Evolutionary conservation across 352 stramenopile genomes (phyloP).

Genomic region (Pythium chondricola): DNA sequence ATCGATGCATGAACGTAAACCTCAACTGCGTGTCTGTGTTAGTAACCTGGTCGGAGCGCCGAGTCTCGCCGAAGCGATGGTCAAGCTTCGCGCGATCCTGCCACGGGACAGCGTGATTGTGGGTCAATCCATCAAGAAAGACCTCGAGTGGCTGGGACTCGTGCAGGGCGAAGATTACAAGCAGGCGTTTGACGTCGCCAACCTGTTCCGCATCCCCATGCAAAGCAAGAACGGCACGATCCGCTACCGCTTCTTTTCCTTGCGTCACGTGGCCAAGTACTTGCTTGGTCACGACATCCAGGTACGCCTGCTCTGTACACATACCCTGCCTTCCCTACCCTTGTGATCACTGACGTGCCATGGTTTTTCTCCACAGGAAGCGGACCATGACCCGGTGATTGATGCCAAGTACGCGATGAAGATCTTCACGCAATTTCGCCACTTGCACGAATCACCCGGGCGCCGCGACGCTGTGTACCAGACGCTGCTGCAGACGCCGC

Average conservation of each 20-base stretch:
- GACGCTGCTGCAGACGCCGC: constrained; percentile 74
- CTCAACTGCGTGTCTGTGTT: too few relatives aligned
- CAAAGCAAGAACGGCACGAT: constrained; percentile 65
- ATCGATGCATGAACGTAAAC: too few relatives aligned
- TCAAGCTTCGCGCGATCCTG: constrained; percentile 68
- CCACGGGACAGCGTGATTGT: constrained; percentile 85
- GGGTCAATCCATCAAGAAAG: constrained; percentile 91
- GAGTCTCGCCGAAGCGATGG: constrained; percentile 64
- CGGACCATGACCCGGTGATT: constrained; percentile 80
- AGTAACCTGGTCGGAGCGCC: constrained; percentile 64
- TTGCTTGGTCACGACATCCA: constrained; percentile 77
- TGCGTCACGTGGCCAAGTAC: constrained; percentile 81
- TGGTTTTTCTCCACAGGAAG: too few relatives aligned
- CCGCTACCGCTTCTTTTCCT: constrained; percentile 79
- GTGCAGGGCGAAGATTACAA: constrained; percentile 82
- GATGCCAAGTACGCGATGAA: constrained; percentile 87
- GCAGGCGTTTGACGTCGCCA: constrained; percentile 76
- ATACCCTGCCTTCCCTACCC: background rate
- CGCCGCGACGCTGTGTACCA: constrained; percentile 78
- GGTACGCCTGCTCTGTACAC: constrained; percentile 10
- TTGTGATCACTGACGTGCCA: background rate
- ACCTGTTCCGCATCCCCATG: constrained; percentile 80
- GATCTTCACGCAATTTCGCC: constrained; percentile 81
- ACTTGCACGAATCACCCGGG: constrained; percentile 69
- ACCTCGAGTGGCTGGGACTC: constrained; percentile 87